Percentiles rank a stretch among this genome's conserved stretches.
Conservation (phyloP, 192 early-diverging fungal species). For the Coemansia aciculifera region DNA sequence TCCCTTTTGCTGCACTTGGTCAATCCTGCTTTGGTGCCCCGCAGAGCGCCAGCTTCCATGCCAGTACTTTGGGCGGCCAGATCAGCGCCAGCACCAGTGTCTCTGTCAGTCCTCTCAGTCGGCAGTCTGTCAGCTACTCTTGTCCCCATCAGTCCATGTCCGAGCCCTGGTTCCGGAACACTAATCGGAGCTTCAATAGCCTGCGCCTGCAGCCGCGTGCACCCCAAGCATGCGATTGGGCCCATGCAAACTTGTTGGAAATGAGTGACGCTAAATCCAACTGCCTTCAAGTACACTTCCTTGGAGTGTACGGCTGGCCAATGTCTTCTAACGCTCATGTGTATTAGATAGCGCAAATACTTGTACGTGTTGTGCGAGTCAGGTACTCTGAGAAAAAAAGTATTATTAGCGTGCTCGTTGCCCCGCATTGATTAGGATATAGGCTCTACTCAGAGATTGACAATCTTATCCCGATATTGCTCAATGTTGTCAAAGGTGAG, state of each 20-base stretch:
- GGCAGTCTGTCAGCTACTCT: neutral
- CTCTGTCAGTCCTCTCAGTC: neutral
- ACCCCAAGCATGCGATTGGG: slow-evolving; percentile 3
- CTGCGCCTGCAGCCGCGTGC: neutral
- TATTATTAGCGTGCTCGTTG: no score
- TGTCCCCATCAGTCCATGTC: neutral
- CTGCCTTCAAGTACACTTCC: neutral
- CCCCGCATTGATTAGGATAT: neutral
- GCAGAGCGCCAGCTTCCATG: neutral
- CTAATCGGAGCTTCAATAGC: slow-evolving; percentile 7
- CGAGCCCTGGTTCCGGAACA: neutral
- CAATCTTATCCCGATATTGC: slow-evolving; percentile 70
- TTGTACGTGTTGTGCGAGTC: no score
- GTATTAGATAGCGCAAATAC: neutral
- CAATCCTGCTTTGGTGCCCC: neutral
- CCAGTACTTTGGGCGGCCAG: neutral
- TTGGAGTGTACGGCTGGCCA: neutral
- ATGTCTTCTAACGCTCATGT: neutral
- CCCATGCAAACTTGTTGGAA: neutral
- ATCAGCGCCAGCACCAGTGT: neutral
- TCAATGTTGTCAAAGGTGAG: slow-evolving; percentile 80
- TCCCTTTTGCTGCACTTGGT: neutral
- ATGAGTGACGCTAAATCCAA: slow-evolving; percentile 4
- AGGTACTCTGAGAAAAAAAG: no score
- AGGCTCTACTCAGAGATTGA: slow-evolving; percentile 55